Base-by-base conservation (phyloP, 164 flowering plant species). In the Liquidambar formosana region DNA sequence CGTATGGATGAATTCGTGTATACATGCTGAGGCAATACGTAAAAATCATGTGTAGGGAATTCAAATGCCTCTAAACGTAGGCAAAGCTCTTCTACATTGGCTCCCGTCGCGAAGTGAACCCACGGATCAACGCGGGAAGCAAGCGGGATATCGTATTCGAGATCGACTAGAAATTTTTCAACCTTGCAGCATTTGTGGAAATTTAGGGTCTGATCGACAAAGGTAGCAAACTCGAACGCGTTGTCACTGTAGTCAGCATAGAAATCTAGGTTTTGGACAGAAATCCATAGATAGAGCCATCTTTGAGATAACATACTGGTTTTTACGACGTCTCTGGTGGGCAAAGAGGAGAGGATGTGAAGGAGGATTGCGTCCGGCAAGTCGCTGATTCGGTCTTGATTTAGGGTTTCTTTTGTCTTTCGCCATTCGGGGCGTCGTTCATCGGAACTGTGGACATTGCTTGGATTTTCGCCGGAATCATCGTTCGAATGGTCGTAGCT, bases 301-400 rank as follows among this genome's bases (percentile, higher is more conserved):
- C 46, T 38, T 61, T 61, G 12, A 10, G 64, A 61, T 8, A 61
- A 9, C 15, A 18, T 18, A 21, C 21, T 21, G 5, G 64, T 61
- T 43, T 3, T 10, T 21, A 61, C 47, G 4, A 26, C 46, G 25
- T 61, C 23, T 38, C 4, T 61, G 11, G 25, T 13, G 1, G 45
- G 64, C 15, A 41, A n/a, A 11, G 16, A 21, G 22, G 64, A 61
- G 13, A 61, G 46, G 4, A 61, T 61, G 64, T 18, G 23, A n/a
- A 61, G 22, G 23, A 61, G 21, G 15, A 61, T 4, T 4, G 64
- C n/a, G 8, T 61, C 23, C 2, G 64, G 64, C 46, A 61, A 19
- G 64, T 10, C n/a, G 64, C 64, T 61, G 46, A 61, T 38, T 18
- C 23, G 48, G 8, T 61, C 64, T 61, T 57, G 41, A 2, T 33